Conservation (phyloP, 2,329 filamentous ascomycete genomes). For the Pseudonectria foliicola region DNA sequence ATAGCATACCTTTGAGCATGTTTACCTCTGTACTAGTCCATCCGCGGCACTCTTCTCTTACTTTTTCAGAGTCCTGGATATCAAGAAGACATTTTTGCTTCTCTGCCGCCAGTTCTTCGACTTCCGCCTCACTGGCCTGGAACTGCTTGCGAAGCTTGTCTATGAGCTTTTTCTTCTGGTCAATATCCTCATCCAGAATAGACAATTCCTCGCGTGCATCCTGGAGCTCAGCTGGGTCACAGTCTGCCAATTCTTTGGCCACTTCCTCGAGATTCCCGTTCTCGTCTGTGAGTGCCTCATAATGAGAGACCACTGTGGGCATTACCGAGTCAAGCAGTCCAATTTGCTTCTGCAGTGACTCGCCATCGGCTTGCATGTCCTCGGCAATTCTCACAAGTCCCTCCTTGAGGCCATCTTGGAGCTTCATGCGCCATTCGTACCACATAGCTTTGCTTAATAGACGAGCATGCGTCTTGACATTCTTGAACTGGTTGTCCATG, state of each 20-base stretch:
- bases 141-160: slow-evolving; percentile 60
- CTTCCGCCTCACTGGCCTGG: slow-evolving; percentile 56
- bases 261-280: slow-evolving; percentile 60
- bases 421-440: slow-evolving; percentile 95
- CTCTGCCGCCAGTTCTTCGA: slow-evolving; percentile 55
- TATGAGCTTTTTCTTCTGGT: slow-evolving; percentile 61
- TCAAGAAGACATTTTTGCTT: slow-evolving; percentile 66
- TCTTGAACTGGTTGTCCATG: slow-evolving; percentile 97
- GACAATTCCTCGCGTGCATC: slow-evolving; percentile 63
- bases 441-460: slow-evolving; percentile 91
- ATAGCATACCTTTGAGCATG: slow-evolving; percentile 59
- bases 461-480: slow-evolving; percentile 87
- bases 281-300: slow-evolving; percentile 56
- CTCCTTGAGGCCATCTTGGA: slow-evolving; percentile 73
- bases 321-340: slow-evolving; percentile 59
- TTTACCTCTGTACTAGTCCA: slow-evolving; percentile 81
- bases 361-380: slow-evolving; percentile 69
- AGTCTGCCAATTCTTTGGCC: slow-evolving; percentile 69
- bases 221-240: slow-evolving; percentile 72
- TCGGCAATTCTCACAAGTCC: slow-evolving; percentile 69
- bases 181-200: slow-evolving; percentile 59
- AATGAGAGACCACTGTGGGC: slow-evolving; percentile 55
- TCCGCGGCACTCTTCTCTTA: slow-evolving; percentile 81
- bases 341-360: slow-evolving; percentile 60
- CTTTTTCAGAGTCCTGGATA: slow-evolving; percentile 73